Evolutionary conservation across 1,284 basidiomycete species (phyloP), one percentile per base, ranked within the genome.

Genomic region (Cystobasidium pallidum): DNA sequence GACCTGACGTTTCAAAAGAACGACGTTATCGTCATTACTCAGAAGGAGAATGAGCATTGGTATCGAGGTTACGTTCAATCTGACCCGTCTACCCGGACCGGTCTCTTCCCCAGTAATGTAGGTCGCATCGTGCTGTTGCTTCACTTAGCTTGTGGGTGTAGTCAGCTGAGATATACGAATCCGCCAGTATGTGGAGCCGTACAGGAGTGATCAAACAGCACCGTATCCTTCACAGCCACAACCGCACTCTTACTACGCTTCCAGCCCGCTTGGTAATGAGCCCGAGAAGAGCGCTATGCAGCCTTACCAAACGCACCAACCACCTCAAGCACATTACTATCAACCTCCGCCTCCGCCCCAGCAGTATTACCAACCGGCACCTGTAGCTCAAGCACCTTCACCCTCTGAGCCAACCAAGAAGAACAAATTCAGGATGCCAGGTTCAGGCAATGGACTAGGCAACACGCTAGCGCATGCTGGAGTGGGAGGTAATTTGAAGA

Each of bases 91-190:
- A 15, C n/a, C 15, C 67, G 67, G 11, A 41, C 32, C 13, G 67
- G 67, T 45, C 67, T 70, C 28, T 70, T 70, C 57, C 67, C 67
- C 10, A 61, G 57, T 32, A 70, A 70, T 32, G 67, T 70, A 45
- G 11, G 51, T 54, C 13, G 13, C 36, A 13, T 39, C 36, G 6
- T 7, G 36, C 6, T 39, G 36, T 13, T 6, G 36, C 13, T 6
- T 39, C 6, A 7, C 36, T 13, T 6, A 13, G 13, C 7, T 39
- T 39, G 6, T 39, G 36, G 36, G 17, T 26, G 17, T 1, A 19
- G 45, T 13, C 11, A 21, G 32, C 19, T 26, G 28, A 34, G 17
- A n/a, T 32, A 28, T 11, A 39, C 32, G 19, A 19, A 3, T 30
- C n/a, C 6, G 26, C 6, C 55, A 55, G 41, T 52, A 55, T 11